Percentiles rank a stretch among this genome's conserved stretches.
These are phyloP conservation scores for Phlyctochytrium bullatum DNA, from an alignment of 192 early-diverging fungal species.

Conservation along the genomic window DNA sequence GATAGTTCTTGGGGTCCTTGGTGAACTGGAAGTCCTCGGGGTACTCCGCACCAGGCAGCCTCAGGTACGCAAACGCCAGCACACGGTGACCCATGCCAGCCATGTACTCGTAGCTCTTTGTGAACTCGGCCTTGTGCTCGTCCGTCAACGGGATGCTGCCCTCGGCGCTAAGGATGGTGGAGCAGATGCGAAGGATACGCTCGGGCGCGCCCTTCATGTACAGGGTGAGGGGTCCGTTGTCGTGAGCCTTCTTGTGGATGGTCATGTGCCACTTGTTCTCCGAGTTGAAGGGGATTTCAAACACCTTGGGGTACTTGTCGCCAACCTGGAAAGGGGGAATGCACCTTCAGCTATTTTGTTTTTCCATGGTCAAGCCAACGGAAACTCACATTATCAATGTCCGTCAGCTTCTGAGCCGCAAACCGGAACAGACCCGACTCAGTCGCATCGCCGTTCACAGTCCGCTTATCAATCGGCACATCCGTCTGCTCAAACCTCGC, in stretches of 20 bases:
- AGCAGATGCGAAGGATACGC: conserved; percentile 81
- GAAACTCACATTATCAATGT: conserved; percentile 63
- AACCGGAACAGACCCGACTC: conserved; percentile 88
- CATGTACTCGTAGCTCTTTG: conserved; percentile 84
- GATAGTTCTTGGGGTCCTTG: conserved; percentile 73
- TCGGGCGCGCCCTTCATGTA: conserved; percentile 97
- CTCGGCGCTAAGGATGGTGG: conserved; percentile 61
- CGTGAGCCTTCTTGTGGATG: conserved; percentile 77
- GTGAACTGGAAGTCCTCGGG: conserved; percentile 74
- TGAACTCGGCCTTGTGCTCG: conserved; percentile 62
- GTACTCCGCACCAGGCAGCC: conserved; percentile 65
- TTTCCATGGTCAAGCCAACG: too few relatives aligned
- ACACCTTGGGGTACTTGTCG: conserved; percentile 24
- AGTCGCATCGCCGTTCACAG: conserved; percentile 89
- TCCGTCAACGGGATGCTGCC: conserved; percentile 61
- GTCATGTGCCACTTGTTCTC: conserved; percentile 91
- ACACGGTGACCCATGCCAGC: conserved; percentile 91
- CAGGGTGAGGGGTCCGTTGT: conserved; percentile 66
- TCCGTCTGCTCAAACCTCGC: conserved; percentile 89
- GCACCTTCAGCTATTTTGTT: too few relatives aligned
- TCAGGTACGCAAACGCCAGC: conserved; percentile 74
- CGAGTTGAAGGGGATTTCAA: conserved; percentile 96
- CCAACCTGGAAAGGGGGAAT: conserved; percentile 88
- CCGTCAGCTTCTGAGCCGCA: conserved; percentile 64
- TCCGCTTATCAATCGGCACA: conserved; percentile 76